A percentile compares a stretch with the other conserved stretches of the same genome.
Evolutionary conservation across 331 rosid species (phyloP).

Genomic region (Rosa hybrid): DNA sequence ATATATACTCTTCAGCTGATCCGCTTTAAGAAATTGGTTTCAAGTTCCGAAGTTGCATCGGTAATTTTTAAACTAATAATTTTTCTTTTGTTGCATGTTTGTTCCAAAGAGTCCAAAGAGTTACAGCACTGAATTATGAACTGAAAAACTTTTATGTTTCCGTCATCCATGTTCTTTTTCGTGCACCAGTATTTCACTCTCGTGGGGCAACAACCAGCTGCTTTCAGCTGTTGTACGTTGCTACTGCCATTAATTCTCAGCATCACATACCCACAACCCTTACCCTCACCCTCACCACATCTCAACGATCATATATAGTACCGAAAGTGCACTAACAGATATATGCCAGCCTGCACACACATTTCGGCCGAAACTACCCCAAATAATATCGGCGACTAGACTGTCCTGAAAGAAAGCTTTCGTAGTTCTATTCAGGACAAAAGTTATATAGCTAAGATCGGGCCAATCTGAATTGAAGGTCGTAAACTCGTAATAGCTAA

Average conservation of each 20-base stretch:
- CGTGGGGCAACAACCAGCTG: not conserved
- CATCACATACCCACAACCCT: not conserved
- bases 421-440: not conserved
- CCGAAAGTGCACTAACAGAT: not conserved
- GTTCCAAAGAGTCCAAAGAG: not conserved
- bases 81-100: not conserved
- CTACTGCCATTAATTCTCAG: not conserved
- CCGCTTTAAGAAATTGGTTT: not conserved
- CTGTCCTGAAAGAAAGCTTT: not conserved
- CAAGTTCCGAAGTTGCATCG: constrained; percentile 3
- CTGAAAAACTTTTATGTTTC: not conserved
- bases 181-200: not conserved
- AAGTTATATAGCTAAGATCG: not conserved
- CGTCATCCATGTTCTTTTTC: not conserved
- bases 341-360: not conserved
- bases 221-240: constrained; percentile 3
- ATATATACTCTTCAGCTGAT: not conserved
- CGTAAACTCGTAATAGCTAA: not conserved
- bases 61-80: not conserved
- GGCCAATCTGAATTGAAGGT: not conserved
- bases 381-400: not conserved
- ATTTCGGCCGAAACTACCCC: not conserved
- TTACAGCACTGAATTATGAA: not conserved
- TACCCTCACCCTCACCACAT: not conserved
- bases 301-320: not conserved